Conservation (phyloP, 768 basidiomycete genomes). For the Lactarius vividus region DNA sequence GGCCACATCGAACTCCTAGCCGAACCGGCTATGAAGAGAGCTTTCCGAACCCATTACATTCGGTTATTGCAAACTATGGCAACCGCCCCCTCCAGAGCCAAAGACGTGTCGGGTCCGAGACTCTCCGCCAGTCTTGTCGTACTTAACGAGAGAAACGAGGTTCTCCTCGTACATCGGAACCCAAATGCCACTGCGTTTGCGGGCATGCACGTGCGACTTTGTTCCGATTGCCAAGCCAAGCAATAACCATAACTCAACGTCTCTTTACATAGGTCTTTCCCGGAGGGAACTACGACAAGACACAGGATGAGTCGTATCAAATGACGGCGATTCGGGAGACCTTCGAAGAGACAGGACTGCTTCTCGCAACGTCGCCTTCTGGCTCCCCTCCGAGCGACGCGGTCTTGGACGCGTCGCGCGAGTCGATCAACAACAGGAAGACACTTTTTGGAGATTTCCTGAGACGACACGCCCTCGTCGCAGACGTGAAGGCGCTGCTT, state of each 20-base stretch:
- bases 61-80: conserved; percentile 9
- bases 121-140: conserved; percentile 68
- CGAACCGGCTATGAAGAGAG: background rate
- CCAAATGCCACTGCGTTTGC: conserved; percentile 61
- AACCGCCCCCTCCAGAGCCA: conserved; percentile 9
- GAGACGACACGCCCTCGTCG: conserved; percentile 40
- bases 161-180: conserved; percentile 69
- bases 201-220: conserved; percentile 57
- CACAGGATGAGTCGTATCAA: conserved; percentile 54
- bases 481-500: conserved; percentile 48
- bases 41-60: background rate
- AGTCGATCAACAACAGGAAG: conserved; percentile 52
- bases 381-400: conserved; percentile 35
- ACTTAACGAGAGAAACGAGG: conserved; percentile 62
- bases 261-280: conserved; percentile 61
- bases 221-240: background rate
- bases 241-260: background rate
- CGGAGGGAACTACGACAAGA: conserved; percentile 64
- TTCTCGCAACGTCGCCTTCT: conserved; percentile 47
- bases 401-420: conserved; percentile 52
- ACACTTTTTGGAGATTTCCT: conserved; percentile 55
- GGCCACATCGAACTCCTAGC: background rate
- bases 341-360: conserved; percentile 71
- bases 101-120: conserved; percentile 40
- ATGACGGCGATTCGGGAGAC: conserved; percentile 74